Evolutionary conservation across 1,139 yeast genomes (phyloP).

Genomic region (Yamadazyma sp.): DNA sequence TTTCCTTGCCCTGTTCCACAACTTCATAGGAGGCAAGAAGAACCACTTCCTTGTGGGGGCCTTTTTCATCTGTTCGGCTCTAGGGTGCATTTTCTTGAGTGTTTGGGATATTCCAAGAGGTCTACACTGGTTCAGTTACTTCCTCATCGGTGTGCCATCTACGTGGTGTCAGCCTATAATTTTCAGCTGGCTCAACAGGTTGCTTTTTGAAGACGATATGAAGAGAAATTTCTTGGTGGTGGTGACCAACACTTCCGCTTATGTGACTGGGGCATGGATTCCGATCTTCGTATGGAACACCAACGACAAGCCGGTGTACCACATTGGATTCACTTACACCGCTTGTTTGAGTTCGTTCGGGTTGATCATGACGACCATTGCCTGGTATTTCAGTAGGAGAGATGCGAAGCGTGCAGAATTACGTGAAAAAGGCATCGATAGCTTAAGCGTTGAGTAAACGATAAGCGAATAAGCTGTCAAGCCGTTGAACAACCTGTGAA

Average conservation of each 20-base stretch:
- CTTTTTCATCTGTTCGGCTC: slow-evolving; percentile 34
- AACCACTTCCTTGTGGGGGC: slow-evolving; percentile 36
- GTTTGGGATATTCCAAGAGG: slow-evolving; percentile 48
- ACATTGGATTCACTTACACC: slow-evolving; percentile 51
- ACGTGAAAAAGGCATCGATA: neutral
- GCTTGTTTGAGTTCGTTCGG: slow-evolving; percentile 46
- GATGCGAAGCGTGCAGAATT: slow-evolving; percentile 45
- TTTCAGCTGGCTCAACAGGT: slow-evolving; percentile 56
- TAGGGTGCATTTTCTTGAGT: slow-evolving; percentile 46
- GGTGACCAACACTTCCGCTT: slow-evolving; percentile 50
- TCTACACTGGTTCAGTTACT: slow-evolving; percentile 51
- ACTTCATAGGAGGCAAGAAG: slow-evolving; percentile 42
- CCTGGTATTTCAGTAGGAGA: slow-evolving; percentile 30
- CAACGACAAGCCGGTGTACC: slow-evolving; percentile 48
- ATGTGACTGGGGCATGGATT: slow-evolving; percentile 51
- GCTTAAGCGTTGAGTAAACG: too few species aligned
- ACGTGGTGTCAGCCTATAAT: slow-evolving; percentile 46
- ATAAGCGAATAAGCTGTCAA: too few species aligned
- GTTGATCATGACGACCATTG: slow-evolving; percentile 31
- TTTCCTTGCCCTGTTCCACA: slow-evolving; percentile 40
- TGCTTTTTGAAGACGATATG: slow-evolving; percentile 46
- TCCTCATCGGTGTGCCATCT: slow-evolving; percentile 47
- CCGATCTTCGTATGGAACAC: slow-evolving; percentile 52
- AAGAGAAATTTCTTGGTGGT: slow-evolving; percentile 53
- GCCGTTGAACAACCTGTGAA: too few species aligned